Evolutionary conservation across 176 grass and related monocot genomes (phyloP).

Genomic region (Triticum turgidum): DNA sequence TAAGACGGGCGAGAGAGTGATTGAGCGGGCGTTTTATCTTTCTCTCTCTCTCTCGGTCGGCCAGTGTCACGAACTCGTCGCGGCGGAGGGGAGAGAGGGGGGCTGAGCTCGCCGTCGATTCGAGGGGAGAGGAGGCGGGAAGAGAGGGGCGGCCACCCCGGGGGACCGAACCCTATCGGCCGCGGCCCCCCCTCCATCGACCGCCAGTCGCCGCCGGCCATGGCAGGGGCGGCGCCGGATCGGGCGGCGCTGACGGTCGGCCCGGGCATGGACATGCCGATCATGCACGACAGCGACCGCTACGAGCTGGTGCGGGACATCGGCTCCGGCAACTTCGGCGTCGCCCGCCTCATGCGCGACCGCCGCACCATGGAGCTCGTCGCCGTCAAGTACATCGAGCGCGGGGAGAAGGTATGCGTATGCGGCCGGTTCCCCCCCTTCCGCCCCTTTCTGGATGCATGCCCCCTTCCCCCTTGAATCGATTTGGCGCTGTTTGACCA

Average conservation of each 20-base stretch:
- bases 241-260: constrained; percentile 77
- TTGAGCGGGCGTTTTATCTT: neutral
- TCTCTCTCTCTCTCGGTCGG: constrained; percentile 13
- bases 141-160: neutral
- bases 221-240: constrained; percentile 57
- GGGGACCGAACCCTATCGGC: constrained; percentile 1
- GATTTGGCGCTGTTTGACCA: constrained; percentile 2
- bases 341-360: constrained; percentile 89
- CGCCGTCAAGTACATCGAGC: constrained; percentile 95
- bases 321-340: constrained; percentile 87
- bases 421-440: neutral
- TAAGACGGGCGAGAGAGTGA: neutral
- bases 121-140: neutral
- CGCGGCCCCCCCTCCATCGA: neutral
- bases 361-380: constrained; percentile 77
- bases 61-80: constrained; percentile 35
- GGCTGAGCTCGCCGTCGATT: constrained; percentile 22
- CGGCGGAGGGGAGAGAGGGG: neutral
- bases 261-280: constrained; percentile 89
- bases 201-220: constrained; percentile 17
- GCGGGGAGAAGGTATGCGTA: constrained; percentile 71
- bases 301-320: constrained; percentile 92
- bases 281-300: constrained; percentile 90
- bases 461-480: neutral
- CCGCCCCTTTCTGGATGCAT: neutral